phyloP scores from a whole-genome alignment of 176 grass and related monocot genomes.

The Eremochloa ophiuroides region DNA sequence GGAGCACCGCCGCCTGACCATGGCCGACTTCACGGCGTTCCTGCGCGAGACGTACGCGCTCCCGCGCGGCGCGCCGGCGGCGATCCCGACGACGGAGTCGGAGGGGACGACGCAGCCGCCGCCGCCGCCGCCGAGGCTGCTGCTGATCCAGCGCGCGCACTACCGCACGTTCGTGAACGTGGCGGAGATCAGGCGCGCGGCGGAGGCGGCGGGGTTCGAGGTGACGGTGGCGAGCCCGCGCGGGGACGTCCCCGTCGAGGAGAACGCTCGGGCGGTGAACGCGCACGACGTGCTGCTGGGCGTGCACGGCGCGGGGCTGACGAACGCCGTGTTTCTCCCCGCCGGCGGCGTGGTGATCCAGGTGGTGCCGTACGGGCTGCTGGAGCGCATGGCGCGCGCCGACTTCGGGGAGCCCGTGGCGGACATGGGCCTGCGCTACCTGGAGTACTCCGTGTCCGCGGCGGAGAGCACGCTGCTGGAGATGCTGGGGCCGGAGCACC shows the following conservation, averaged over 20 bases:
- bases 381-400: slow-evolving; percentile 53
- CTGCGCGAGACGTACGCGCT: slow-evolving; percentile 48
- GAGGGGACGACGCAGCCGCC: slow-evolving; percentile 37
- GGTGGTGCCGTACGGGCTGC: slow-evolving; percentile 72
- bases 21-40: slow-evolving; percentile 65
- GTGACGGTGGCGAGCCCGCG: slow-evolving; percentile 36
- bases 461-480: slow-evolving; percentile 78
- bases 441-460: slow-evolving; percentile 57
- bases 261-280: slow-evolving; percentile 57
- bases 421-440: slow-evolving; percentile 59
- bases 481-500: slow-evolving; percentile 59
- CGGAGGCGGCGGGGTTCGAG: slow-evolving; percentile 61
- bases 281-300: slow-evolving; percentile 72
- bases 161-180: slow-evolving; percentile 57
- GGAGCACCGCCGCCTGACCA: slow-evolving; percentile 46
- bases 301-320: slow-evolving; percentile 77
- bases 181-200: slow-evolving; percentile 36
- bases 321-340: slow-evolving; percentile 76
- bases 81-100: not conserved
- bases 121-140: too few relatives aligned
- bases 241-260: slow-evolving; percentile 30
- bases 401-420: slow-evolving; percentile 58
- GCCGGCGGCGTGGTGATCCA: slow-evolving; percentile 54
- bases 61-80: slow-evolving; percentile 26
- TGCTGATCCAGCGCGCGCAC: slow-evolving; percentile 50